Evolutionary conservation across 2,329 filamentous ascomycete genomes (phyloP).

Genomic region (Colletotrichum spinosum): DNA sequence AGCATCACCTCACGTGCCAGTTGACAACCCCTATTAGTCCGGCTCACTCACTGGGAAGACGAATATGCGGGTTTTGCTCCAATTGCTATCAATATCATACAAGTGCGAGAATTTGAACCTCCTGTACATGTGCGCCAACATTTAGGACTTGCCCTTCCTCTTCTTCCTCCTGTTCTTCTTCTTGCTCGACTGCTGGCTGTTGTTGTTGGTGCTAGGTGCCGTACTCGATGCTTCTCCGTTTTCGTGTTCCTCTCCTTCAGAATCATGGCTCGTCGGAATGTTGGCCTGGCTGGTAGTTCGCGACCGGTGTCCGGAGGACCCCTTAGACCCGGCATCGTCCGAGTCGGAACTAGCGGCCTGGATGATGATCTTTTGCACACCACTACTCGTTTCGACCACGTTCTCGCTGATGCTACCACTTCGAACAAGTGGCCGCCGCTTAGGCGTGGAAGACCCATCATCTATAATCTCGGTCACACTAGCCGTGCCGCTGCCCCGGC

Average conservation of each 20-base stretch:
- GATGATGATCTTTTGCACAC: conserved; percentile 39
- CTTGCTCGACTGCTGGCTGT: conserved; percentile 41
- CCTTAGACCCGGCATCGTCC: conserved; percentile 35
- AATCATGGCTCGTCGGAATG: conserved; percentile 14
- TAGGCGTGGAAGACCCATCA: conserved; percentile 30
- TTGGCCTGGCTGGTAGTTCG: conserved; percentile 27
- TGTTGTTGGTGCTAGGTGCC: conserved; percentile 26
- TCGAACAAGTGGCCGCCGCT: conserved; percentile 35
- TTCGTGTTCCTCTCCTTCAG: conserved; percentile 28
- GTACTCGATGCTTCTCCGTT: conserved; percentile 30
- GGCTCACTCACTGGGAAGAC: too few species aligned
- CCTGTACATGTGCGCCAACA: background rate
- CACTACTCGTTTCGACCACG: conserved; percentile 37
- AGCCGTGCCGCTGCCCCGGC: conserved; percentile 25
- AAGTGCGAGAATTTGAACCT: background rate
- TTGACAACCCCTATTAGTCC: too few species aligned
- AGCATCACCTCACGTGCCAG: too few species aligned
- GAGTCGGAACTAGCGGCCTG: conserved; percentile 38
- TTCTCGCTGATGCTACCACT: conserved; percentile 40
- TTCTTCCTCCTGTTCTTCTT: conserved; percentile 54
- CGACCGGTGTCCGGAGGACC: conserved; percentile 31
- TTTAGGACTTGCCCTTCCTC: conserved; percentile 48
- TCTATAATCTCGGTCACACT: conserved; percentile 28
- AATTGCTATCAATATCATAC: conserved; percentile 34
- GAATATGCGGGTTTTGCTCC: too few species aligned